Conservation (phyloP, 23 red algal species). For the Gracilaria gracilis region DNA sequence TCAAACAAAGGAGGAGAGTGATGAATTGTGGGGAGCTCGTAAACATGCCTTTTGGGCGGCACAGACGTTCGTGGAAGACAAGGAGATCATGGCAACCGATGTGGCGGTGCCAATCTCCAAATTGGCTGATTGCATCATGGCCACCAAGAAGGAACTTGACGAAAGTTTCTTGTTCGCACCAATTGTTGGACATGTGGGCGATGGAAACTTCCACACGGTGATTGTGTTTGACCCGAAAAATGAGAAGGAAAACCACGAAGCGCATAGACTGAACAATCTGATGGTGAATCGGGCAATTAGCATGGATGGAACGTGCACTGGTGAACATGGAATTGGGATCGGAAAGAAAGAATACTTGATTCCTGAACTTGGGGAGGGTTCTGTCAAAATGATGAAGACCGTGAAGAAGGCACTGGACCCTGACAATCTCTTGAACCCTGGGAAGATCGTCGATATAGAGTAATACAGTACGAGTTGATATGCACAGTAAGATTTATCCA, state of each 20-base stretch:
- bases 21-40: slow-evolving; percentile 86
- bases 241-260: slow-evolving; percentile 79
- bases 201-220: slow-evolving; percentile 97
- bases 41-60: slow-evolving; percentile 95
- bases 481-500: neutral
- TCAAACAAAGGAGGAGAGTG: slow-evolving; percentile 77
- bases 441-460: slow-evolving; percentile 89
- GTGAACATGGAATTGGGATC: slow-evolving; percentile 94
- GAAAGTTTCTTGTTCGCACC: slow-evolving; percentile 79
- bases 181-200: slow-evolving; percentile 93
- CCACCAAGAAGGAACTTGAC: slow-evolving; percentile 84
- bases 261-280: slow-evolving; percentile 72
- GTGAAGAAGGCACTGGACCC: slow-evolving; percentile 92
- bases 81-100: slow-evolving; percentile 94
- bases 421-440: slow-evolving; percentile 92
- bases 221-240: slow-evolving; percentile 84
- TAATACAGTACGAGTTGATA: neutral
- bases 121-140: slow-evolving; percentile 89
- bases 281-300: slow-evolving; percentile 85
- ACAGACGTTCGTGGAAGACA: slow-evolving; percentile 64
- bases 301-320: slow-evolving; percentile 96
- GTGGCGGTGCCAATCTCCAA: slow-evolving; percentile 93
- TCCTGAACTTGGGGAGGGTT: slow-evolving; percentile 79
- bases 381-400: slow-evolving; percentile 86
- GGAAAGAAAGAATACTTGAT: slow-evolving; percentile 93